Conservation (phyloP, 2,329 filamentous ascomycete species). For the Zopfia rhizophila region DNA sequence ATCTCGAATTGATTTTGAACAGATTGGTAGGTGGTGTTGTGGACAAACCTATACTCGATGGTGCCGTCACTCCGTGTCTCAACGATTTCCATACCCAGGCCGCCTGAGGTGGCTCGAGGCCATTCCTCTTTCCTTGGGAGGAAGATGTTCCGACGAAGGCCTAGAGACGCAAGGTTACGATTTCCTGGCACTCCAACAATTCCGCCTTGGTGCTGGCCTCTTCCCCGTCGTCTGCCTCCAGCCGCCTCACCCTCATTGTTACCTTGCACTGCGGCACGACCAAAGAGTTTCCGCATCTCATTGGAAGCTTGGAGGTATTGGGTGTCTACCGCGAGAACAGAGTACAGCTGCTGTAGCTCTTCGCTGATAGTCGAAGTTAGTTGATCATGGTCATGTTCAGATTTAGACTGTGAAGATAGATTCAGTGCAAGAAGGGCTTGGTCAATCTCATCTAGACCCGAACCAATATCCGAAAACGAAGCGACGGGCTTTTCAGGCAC, state of each 20-base stretch:
- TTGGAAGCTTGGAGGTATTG: constrained; percentile 85
- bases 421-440: constrained; percentile 68
- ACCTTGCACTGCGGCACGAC: constrained; percentile 69
- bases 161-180: constrained; percentile 74
- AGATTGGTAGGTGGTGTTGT: constrained; percentile 77
- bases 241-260: constrained; percentile 63
- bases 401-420: constrained; percentile 38
- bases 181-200: constrained; percentile 68
- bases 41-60: constrained; percentile 80
- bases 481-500: constrained; percentile 21
- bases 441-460: constrained; percentile 72
- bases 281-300: constrained; percentile 86
- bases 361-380: constrained; percentile 39
- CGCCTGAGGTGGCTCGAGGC: constrained; percentile 81
- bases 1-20: constrained; percentile 80
- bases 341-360: constrained; percentile 60
- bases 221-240: constrained; percentile 62
- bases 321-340: constrained; percentile 70
- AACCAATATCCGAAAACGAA: constrained; percentile 34
- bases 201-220: constrained; percentile 67
- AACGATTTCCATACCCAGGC: constrained; percentile 81
- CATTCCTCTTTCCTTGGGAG: constrained; percentile 88
- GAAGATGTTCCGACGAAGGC: constrained; percentile 81
- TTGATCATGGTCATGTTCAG: constrained; percentile 28
- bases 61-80: constrained; percentile 67